Evolutionary conservation across 768 basidiomycete genomes (phyloP).

Genomic region (Lentinula guzmanii): DNA sequence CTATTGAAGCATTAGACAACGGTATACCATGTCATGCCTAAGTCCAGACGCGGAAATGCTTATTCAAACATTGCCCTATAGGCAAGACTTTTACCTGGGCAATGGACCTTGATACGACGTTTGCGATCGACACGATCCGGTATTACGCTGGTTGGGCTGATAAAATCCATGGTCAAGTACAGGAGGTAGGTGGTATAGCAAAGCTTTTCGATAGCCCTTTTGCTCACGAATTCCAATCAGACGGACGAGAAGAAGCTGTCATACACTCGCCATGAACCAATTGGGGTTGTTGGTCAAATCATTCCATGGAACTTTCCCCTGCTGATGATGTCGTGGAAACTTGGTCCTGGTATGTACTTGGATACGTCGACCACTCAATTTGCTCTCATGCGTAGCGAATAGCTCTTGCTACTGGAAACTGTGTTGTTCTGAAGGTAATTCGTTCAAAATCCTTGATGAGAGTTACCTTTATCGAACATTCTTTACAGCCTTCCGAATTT

Average conservation of each 20-base stretch:
- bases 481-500: slow-evolving; percentile 46
- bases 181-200: slow-evolving; percentile 16
- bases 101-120: slow-evolving; percentile 10
- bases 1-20: slow-evolving; percentile 41
- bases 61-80: background rate
- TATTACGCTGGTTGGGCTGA: slow-evolving; percentile 54
- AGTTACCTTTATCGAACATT: too few relatives aligned
- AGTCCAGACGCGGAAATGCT: background rate
- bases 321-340: slow-evolving; percentile 51
- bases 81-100: slow-evolving; percentile 19
- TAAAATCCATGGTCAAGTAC: slow-evolving; percentile 39
- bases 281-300: slow-evolving; percentile 50
- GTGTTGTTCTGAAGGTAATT: slow-evolving; percentile 36
- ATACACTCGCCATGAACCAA: slow-evolving; percentile 59
- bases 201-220: background rate
- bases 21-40: slow-evolving; percentile 13
- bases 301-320: slow-evolving; percentile 15
- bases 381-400: slow-evolving; percentile 40
- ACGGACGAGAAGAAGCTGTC: slow-evolving; percentile 33
- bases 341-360: slow-evolving; percentile 34
- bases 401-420: slow-evolving; percentile 58
- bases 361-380: slow-evolving; percentile 22
- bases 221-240: background rate
- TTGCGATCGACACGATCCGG: slow-evolving; percentile 25
- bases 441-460: too few relatives aligned